Conservation (phyloP, 2,329 filamentous ascomycete species). For the Scedosporium apiospermum region DNA sequence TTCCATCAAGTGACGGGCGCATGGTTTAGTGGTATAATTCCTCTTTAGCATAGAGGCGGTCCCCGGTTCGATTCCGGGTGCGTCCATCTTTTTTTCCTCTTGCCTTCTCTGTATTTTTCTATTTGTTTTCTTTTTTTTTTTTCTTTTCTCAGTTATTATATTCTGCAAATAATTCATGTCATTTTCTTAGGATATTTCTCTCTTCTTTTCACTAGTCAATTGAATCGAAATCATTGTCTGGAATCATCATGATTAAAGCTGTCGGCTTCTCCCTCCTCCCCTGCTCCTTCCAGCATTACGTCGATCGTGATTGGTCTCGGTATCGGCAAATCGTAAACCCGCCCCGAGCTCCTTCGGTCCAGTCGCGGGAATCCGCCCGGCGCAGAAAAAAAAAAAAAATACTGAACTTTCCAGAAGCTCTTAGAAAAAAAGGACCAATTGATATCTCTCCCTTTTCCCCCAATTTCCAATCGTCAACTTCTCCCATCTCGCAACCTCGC, state of each 20-base stretch:
- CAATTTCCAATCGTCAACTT: not conserved
- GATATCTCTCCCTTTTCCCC: not conserved
- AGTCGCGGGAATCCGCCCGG: not conserved
- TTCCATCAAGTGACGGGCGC: not conserved
- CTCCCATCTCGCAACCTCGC: not conserved
- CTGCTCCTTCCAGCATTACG: not conserved
- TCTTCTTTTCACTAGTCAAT: too few species aligned
- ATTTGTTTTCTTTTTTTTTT: not conserved
- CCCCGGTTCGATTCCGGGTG: conserved; percentile 6
- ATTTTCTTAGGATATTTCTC: too few species aligned
- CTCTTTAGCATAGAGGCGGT: conserved; percentile 5
- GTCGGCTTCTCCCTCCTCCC: not conserved
- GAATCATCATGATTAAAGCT: too few species aligned
- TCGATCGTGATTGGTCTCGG: not conserved
- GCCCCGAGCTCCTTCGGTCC: not conserved
- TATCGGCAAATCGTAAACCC: conserved; percentile 3
- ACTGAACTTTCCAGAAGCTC: conserved; percentile 13
- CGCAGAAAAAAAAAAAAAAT: conserved; percentile 1
- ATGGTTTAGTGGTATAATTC: conserved; percentile 2
- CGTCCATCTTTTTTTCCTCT: not conserved
- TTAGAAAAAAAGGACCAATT: conserved; percentile 8
- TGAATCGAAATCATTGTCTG: too few species aligned
- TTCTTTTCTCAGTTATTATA: not conserved
- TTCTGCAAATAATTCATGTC: too few species aligned
- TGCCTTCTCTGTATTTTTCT: not conserved